Percentiles rank a stretch among this genome's conserved stretches.
These are phyloP conservation scores for Tuber umbilicatum DNA, from an alignment of 495 filamentous ascomycete genomes.

Conservation along the genomic window DNA sequence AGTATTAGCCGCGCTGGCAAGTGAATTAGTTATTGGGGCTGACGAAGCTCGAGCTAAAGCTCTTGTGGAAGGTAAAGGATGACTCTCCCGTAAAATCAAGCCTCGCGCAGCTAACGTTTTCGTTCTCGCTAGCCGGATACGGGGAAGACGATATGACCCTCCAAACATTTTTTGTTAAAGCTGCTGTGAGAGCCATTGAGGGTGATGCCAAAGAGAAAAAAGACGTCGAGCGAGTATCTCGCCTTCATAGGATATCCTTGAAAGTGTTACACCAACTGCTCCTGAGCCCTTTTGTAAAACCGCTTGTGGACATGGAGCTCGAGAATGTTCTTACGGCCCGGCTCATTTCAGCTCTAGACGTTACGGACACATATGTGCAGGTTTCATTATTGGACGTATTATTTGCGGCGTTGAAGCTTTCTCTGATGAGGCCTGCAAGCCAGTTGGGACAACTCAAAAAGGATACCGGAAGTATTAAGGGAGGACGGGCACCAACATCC, in stretches of 20 bases:
- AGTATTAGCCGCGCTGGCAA: slow-evolving; percentile 57
- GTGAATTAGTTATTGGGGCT: slow-evolving; percentile 35
- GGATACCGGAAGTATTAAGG: slow-evolving; percentile 46
- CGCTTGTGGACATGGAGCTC: slow-evolving; percentile 61
- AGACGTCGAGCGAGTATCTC: slow-evolving; percentile 47
- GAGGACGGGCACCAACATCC: slow-evolving; percentile 18
- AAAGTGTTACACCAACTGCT: slow-evolving; percentile 69
- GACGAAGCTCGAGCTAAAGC: slow-evolving; percentile 25
- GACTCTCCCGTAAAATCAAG: not conserved
- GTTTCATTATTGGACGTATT: slow-evolving; percentile 68
- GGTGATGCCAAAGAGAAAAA: slow-evolving; percentile 44
- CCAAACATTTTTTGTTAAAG: slow-evolving; percentile 57
- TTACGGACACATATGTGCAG: slow-evolving; percentile 59
- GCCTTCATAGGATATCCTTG: slow-evolving; percentile 64
- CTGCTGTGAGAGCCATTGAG: slow-evolving; percentile 54
- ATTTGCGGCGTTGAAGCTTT: slow-evolving; percentile 61
- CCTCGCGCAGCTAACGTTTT: slow-evolving; percentile 10
- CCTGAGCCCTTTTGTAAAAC: slow-evolving; percentile 59
- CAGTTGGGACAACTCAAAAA: slow-evolving; percentile 45
- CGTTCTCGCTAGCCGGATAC: slow-evolving; percentile 41
- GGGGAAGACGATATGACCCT: slow-evolving; percentile 51
- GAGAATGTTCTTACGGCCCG: slow-evolving; percentile 66
- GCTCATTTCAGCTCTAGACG: slow-evolving; percentile 57
- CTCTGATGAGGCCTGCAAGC: slow-evolving; percentile 49
- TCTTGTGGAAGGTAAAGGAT: slow-evolving; percentile 28